phyloP scores from a whole-genome alignment of 2,329 filamentous ascomycete species.

The Stagonosporopsis rhizophila region DNA sequence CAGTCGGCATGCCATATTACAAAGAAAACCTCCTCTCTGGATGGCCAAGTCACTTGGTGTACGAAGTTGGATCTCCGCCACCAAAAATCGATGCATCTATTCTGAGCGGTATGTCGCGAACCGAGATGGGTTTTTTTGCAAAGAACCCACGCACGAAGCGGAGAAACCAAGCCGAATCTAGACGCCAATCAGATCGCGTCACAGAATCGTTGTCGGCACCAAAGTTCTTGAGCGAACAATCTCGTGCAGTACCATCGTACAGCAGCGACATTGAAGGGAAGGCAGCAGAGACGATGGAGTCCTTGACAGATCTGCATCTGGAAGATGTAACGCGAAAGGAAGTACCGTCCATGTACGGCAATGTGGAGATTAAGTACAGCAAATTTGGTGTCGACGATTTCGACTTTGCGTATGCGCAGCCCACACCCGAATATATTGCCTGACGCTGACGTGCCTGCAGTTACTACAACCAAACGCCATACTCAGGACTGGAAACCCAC shows the following conservation, averaged over 20 bases:
- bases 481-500: slow-evolving; percentile 93
- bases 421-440: background rate
- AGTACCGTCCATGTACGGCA: slow-evolving; percentile 86
- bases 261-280: slow-evolving; percentile 37
- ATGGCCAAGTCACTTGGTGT: slow-evolving; percentile 85
- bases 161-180: slow-evolving; percentile 85
- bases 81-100: slow-evolving; percentile 75
- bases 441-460: slow-evolving; percentile 53
- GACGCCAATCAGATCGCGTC: slow-evolving; percentile 66
- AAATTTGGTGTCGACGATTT: slow-evolving; percentile 99
- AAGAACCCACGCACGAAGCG: slow-evolving; percentile 75
- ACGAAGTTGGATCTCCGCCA: slow-evolving; percentile 85
- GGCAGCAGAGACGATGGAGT: slow-evolving; percentile 65
- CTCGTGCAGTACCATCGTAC: slow-evolving; percentile 64
- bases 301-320: slow-evolving; percentile 72
- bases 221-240: slow-evolving; percentile 94
- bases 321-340: slow-evolving; percentile 78
- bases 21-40: slow-evolving; percentile 85
- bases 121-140: slow-evolving; percentile 79
- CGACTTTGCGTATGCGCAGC: slow-evolving; percentile 77
- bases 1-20: slow-evolving; percentile 92
- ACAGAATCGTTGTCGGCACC: slow-evolving; percentile 74
- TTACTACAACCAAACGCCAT: slow-evolving; percentile 92
- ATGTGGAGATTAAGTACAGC: slow-evolving; percentile 98
- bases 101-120: slow-evolving; percentile 70